A percentile compares a stretch with the other conserved stretches of the same genome.
These are phyloP conservation scores for Plasmodium cynomolgi DNA, from an alignment of 169 alveolate genomes.

Conservation along the genomic window DNA sequence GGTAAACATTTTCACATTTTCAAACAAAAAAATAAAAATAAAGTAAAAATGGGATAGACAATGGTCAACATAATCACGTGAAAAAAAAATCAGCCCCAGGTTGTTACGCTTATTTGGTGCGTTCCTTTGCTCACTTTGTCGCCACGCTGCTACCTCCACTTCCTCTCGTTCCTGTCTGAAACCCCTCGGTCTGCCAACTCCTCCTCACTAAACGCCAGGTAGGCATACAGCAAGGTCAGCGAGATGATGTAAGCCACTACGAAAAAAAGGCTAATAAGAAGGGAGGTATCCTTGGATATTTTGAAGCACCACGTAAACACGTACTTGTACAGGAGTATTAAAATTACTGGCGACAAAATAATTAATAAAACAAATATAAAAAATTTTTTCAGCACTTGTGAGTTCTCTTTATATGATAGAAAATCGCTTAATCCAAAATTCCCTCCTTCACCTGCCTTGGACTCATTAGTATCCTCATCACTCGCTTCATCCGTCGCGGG, in stretches of 20 bases:
- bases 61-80: background rate
- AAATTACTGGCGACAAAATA: constrained; percentile 48
- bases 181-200: background rate
- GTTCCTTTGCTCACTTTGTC: background rate
- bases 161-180: background rate
- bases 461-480: background rate
- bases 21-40: background rate
- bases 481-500: background rate
- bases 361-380: constrained; percentile 50
- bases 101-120: background rate
- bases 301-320: constrained; percentile 1
- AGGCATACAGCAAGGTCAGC: constrained; percentile 44
- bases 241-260: constrained; percentile 11
- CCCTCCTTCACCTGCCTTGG: constrained; percentile 5
- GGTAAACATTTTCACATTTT: background rate
- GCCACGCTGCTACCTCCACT: background rate
- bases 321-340: constrained; percentile 34
- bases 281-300: constrained; percentile 21
- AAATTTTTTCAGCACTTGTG: constrained; percentile 34
- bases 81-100: background rate
- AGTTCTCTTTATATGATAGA: constrained; percentile 43
- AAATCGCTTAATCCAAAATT: constrained; percentile 24
- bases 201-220: constrained; percentile 45
- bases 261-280: constrained; percentile 33
- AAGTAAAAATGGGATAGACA: background rate